Evolutionary conservation across 2,329 filamentous ascomycete species (phyloP), one percentile per base, ranked within the genome.

Genomic region (Periglandula ipomoeae): DNA sequence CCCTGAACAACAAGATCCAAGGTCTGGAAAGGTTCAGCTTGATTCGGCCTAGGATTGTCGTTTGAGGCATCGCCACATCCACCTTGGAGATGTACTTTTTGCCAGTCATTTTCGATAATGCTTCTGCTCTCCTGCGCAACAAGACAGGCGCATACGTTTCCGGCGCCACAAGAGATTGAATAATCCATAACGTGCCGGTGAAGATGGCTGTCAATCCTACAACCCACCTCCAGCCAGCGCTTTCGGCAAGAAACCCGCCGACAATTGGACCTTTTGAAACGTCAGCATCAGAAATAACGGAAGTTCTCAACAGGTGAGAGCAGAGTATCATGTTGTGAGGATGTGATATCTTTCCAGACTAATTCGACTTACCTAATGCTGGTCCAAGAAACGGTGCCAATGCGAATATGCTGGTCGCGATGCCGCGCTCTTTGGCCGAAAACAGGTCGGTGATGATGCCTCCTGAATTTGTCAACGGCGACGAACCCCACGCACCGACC

Each of bases 361-460:
- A 20, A 19, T 5, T 9, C 5, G 15, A 52, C 59, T 35, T 56
- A 66, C 81, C 51, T 69, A 74, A 22, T 69, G 65, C 76, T 2
- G 82, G 78, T 2, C 82, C 82, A 52, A 84, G 67, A 61, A 84
- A 84, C 0, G 82, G 81, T 9, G 80, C 81, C 42, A 79, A 71
- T 0, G 79, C 74, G 55, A 84, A 85, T 27, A 82, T 58, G 9
- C 73, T 72, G 56, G 79, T 75, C 2, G 81, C 81, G 27, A 75
- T 62, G 41, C 79, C 80, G 53, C 81, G 69, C 53, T 81, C 65
- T 0, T 67, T 62, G 3, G 74, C 72, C 7, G 68, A 58, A 57
- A 82, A 84, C 65, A 84, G 76, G 58, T 85, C 81, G 37, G 80
- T 81, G 55, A 84, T 77, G 23, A 81, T 73, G 55, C 79, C 81